Percentiles rank a stretch among this genome's conserved stretches.
Evolutionary conservation across 1,284 basidiomycete species (phyloP).

Genomic region (Fistulinella staudtii): DNA sequence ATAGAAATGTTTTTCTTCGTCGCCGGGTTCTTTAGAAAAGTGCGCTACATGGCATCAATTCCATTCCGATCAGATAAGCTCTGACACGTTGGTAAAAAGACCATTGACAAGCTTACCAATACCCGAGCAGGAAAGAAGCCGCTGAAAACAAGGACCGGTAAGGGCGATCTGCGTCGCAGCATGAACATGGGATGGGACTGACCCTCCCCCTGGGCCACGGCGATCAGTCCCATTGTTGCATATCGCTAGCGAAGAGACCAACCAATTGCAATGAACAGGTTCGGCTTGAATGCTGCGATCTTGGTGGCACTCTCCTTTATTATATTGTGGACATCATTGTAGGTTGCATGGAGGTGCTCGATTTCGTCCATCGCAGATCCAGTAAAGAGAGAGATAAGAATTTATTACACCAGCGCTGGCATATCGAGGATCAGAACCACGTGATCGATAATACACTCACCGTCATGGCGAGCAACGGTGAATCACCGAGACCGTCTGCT

Average conservation of each 20-base stretch:
- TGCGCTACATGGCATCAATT: slow-evolving; percentile 49
- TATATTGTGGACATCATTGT: slow-evolving; percentile 83
- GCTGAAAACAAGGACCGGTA: slow-evolving; percentile 39
- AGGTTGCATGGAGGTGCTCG: slow-evolving; percentile 67
- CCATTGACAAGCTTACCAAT: slow-evolving; percentile 49
- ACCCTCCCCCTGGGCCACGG: slow-evolving; percentile 68
- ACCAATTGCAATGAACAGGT: slow-evolving; percentile 74
- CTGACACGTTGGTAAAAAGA: background rate
- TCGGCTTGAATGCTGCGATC: slow-evolving; percentile 73
- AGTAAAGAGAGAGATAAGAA: too few species aligned
- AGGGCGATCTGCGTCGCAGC: slow-evolving; percentile 10
- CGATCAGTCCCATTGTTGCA: background rate
- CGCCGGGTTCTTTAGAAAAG: slow-evolving; percentile 75
- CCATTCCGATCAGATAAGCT: too few species aligned
- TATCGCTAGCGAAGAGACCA: slow-evolving; percentile 2
- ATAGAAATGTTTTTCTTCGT: slow-evolving; percentile 84
- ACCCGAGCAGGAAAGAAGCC: slow-evolving; percentile 95
- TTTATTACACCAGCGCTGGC: too few species aligned
- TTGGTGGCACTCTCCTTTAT: slow-evolving; percentile 58
- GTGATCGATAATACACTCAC: slow-evolving; percentile 15
- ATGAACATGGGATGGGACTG: slow-evolving; percentile 34
- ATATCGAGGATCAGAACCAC: too few species aligned
- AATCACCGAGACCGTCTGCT: slow-evolving; percentile 12
- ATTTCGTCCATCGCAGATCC: slow-evolving; percentile 43
- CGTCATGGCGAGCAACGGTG: slow-evolving; percentile 21